Evolutionary conservation across 176 grass and related monocot genomes (phyloP).

Genomic region (Dendrocalamus sinicus): DNA sequence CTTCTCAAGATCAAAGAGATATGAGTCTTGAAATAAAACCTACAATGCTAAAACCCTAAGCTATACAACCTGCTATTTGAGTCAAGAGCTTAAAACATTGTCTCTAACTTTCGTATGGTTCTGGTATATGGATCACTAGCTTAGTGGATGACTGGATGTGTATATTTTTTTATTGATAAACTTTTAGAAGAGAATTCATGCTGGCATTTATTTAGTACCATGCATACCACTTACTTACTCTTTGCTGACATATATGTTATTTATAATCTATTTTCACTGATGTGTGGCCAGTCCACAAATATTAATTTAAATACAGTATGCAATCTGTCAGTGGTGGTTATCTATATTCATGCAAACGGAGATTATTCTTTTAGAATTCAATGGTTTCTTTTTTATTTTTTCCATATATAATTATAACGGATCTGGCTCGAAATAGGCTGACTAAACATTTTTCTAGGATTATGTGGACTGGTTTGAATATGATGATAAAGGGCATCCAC

Average conservation of each 20-base stretch:
- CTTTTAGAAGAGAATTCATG: neutral
- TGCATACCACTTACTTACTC: neutral
- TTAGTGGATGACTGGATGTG: neutral
- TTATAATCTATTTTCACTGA: constrained; percentile 6
- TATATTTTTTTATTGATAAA: constrained; percentile 14
- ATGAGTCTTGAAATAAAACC: no score
- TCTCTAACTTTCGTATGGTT: no score
- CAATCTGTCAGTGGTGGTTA: neutral
- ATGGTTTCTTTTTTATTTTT: constrained; percentile 33
- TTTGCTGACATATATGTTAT: neutral
- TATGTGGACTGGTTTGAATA: constrained; percentile 99
- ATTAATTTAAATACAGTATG: constrained; percentile 23
- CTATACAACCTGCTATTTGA: no score
- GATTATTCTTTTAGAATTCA: neutral
- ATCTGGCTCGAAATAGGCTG: constrained; percentile 1
- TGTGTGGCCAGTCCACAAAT: neutral
- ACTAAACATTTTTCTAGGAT: constrained; percentile 58
- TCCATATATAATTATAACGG: constrained; percentile 28
- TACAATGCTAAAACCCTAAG: no score
- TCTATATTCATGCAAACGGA: constrained; percentile 27
- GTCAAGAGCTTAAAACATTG: no score
- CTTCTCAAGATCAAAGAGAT: no score
- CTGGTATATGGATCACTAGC: neutral
- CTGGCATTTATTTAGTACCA: neutral
- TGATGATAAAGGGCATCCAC: constrained; percentile 91